A percentile compares a stretch with the other conserved stretches of the same genome.
Evolutionary conservation across 2,329 filamentous ascomycete species (phyloP).

Genomic region (Cephalotrichum gorgonifer): DNA sequence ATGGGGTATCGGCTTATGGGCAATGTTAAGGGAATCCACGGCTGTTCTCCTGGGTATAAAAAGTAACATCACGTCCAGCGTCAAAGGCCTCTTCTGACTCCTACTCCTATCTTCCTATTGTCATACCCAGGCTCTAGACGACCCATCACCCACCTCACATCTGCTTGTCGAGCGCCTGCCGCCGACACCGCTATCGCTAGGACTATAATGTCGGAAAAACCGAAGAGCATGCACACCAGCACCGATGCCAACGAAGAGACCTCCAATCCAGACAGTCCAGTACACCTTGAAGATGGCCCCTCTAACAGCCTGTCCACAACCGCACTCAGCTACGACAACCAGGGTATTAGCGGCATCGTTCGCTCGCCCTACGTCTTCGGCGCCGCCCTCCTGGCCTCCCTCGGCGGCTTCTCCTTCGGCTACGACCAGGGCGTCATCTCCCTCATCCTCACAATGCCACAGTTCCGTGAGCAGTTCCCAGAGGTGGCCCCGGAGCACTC

Average conservation of each 20-base stretch:
- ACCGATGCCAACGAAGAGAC: background rate
- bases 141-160: background rate
- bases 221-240: background rate
- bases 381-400: conserved; percentile 28
- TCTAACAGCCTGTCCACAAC: background rate
- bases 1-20: background rate
- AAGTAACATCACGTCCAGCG: background rate
- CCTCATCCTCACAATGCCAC: conserved; percentile 31
- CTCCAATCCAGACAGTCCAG: background rate
- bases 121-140: background rate
- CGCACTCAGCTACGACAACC: background rate
- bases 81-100: no score
- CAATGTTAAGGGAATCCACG: background rate
- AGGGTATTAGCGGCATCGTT: conserved; percentile 12
- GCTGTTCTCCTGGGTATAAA: background rate
- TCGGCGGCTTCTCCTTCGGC: conserved; percentile 15
- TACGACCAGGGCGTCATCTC: conserved; percentile 24
- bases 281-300: background rate
- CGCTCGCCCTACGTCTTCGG: conserved; percentile 28
- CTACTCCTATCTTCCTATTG: background rate
- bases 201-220: background rate
- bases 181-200: background rate
- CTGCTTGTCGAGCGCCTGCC: background rate
- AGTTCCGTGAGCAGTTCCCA: conserved; percentile 28
- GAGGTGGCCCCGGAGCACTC: conserved; percentile 13